Percentiles rank a stretch among this genome's conserved stretches.
These are phyloP conservation scores for Colletotrichum zoysiae DNA, from an alignment of 2,329 filamentous ascomycete species.

Conservation along the genomic window DNA sequence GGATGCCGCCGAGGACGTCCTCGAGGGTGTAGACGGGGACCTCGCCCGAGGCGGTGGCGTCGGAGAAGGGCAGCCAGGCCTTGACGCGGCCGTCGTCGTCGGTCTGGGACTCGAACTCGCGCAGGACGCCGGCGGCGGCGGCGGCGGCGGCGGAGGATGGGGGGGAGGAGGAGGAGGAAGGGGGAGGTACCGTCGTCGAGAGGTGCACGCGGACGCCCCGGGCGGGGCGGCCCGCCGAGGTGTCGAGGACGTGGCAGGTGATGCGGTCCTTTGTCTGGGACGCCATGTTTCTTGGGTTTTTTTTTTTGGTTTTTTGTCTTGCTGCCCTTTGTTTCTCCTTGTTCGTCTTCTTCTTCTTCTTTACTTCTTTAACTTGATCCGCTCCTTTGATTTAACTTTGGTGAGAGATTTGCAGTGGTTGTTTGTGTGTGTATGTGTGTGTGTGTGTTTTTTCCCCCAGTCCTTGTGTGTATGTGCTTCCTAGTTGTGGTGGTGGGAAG, in stretches of 20 bases:
- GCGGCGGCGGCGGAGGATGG: conserved; percentile 48
- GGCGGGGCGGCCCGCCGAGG: conserved; percentile 78
- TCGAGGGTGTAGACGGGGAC: conserved; percentile 70
- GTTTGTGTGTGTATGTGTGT: not conserved
- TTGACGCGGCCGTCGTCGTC: conserved; percentile 82
- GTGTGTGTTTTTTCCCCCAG: too few species aligned
- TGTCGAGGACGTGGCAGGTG: conserved; percentile 90
- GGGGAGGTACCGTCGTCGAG: conserved; percentile 56
- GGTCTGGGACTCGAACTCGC: conserved; percentile 74
- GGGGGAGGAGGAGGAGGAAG: conserved; percentile 46
- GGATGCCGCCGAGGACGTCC: conserved; percentile 63
- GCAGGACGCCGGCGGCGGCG: conserved; percentile 50
- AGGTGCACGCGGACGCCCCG: conserved; percentile 75
- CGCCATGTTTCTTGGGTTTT: not conserved
- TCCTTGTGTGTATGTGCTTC: not conserved
- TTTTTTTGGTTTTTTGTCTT: not conserved
- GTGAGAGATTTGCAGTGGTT: not conserved
- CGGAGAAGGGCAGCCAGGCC: conserved; percentile 73
- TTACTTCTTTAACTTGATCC: not conserved
- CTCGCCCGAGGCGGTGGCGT: conserved; percentile 63
- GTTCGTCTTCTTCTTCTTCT: not conserved
- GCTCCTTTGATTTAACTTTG: not conserved
- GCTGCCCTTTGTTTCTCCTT: not conserved
- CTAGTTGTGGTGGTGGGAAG: not conserved
- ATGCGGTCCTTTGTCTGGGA: conserved; percentile 70